phyloP scores from a whole-genome alignment of 2,329 filamentous ascomycete species.

The Trichocomaceae sp. region DNA sequence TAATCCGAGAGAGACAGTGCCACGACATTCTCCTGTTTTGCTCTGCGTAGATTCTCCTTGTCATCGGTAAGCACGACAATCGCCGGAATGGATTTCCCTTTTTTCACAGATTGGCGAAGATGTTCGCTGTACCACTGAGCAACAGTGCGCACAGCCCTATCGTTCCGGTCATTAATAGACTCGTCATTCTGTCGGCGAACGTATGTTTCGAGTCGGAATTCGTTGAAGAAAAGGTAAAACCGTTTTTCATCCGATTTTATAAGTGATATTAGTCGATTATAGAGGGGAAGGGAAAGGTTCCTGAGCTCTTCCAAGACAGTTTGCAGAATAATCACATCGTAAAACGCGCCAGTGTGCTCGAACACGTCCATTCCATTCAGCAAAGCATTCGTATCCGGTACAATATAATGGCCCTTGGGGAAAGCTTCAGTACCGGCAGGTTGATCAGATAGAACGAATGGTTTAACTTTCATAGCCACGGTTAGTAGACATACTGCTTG shows the following conservation, averaged over 20 bases:
- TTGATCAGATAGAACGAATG: constrained; percentile 82
- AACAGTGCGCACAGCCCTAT: constrained; percentile 78
- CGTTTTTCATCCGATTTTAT: constrained; percentile 95
- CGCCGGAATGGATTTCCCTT: constrained; percentile 56
- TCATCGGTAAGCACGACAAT: constrained; percentile 95
- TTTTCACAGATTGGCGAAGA: constrained; percentile 56
- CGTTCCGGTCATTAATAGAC: constrained; percentile 93
- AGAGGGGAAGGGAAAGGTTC: constrained; percentile 86
- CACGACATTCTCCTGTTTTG: constrained; percentile 63
- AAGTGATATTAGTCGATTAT: constrained; percentile 83
- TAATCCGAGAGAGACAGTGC: constrained; percentile 68
- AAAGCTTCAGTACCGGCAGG: constrained; percentile 78
- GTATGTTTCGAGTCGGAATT: constrained; percentile 90
- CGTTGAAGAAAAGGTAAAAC: constrained; percentile 99
- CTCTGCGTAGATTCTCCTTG: constrained; percentile 75
- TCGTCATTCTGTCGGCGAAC: constrained; percentile 68
- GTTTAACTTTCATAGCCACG: constrained; percentile 50
- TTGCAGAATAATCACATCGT: constrained; percentile 94
- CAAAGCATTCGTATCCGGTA: constrained; percentile 94
- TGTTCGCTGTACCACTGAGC: constrained; percentile 89
- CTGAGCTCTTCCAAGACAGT: constrained; percentile 94
- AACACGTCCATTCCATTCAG: constrained; percentile 96
- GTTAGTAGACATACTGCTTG: not conserved
- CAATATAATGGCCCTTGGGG: constrained; percentile 82
- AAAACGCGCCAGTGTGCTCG: constrained; percentile 83